A percentile compares a stretch with the other conserved stretches of the same genome.
Evolutionary conservation across 495 filamentous ascomycete species (phyloP).

Genomic region (Podospora tetraspora): DNA sequence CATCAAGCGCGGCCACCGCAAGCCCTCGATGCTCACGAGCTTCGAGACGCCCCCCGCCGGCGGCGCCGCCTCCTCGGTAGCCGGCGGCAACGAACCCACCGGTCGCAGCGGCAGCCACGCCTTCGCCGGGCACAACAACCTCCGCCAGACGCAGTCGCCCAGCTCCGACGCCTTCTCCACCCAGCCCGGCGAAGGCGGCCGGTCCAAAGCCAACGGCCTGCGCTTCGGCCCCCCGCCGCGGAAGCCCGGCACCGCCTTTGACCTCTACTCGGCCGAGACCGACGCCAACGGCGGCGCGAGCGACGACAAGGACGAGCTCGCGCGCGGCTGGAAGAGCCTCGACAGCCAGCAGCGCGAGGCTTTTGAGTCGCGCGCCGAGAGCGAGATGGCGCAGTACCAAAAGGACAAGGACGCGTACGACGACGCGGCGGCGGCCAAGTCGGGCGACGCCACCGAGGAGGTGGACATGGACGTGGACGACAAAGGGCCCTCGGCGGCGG

Average conservation of each 20-base stretch:
- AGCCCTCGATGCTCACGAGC: constrained; percentile 42
- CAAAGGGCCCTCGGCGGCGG: constrained; percentile 2
- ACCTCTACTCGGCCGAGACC: constrained; percentile 47
- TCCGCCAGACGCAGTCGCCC: constrained; percentile 36
- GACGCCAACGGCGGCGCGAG: constrained; percentile 32
- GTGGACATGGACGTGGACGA: constrained; percentile 19
- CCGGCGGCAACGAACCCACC: constrained; percentile 24
- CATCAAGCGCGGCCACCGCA: constrained; percentile 70
- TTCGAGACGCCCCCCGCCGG: constrained; percentile 18
- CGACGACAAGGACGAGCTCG: constrained; percentile 42
- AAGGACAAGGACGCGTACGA: constrained; percentile 39
- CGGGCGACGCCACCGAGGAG: constrained; percentile 18
- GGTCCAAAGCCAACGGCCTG: constrained; percentile 28
- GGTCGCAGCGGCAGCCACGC: constrained; percentile 30
- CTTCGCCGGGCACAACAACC: constrained; percentile 19
- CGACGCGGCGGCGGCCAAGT: constrained; percentile 15
- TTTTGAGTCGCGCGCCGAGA: constrained; percentile 39
- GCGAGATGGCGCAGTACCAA: constrained; percentile 37
- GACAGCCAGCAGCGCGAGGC: constrained; percentile 41
- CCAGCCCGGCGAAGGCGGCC: constrained; percentile 23
- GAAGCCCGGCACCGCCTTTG: constrained; percentile 45
- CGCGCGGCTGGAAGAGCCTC: constrained; percentile 46
- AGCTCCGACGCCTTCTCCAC: constrained; percentile 44
- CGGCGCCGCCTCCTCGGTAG: background rate
- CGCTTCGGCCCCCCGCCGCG: constrained; percentile 28